Evolutionary conservation across 2,329 filamentous ascomycete species (phyloP).

Genomic region (Diaporthe vaccinii): DNA sequence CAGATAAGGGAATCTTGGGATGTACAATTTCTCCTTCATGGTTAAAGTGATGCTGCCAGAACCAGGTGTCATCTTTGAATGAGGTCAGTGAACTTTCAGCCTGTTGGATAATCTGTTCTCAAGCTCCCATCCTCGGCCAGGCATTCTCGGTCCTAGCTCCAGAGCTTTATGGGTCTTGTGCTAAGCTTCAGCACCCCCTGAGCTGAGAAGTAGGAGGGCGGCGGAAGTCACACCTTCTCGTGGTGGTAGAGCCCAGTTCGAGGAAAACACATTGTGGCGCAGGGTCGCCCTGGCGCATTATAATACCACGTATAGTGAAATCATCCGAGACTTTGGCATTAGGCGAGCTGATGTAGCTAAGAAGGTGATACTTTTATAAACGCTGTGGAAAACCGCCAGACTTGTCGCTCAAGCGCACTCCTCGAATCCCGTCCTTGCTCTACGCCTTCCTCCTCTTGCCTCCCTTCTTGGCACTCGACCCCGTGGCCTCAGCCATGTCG

Average conservation of each 20-base stretch:
- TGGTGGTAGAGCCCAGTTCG: background rate
- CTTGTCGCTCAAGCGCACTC: background rate
- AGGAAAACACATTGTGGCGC: no score
- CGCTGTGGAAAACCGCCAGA: background rate
- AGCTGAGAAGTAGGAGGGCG: background rate
- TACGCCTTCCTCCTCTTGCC: constrained; percentile 63
- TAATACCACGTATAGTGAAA: background rate
- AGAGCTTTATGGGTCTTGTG: background rate
- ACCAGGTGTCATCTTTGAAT: no score
- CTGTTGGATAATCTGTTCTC: background rate
- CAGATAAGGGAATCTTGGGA: background rate
- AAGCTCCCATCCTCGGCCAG: no score
- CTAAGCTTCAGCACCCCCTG: background rate
- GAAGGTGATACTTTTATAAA: background rate
- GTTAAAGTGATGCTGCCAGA: background rate
- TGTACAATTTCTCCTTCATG: background rate
- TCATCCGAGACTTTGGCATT: background rate
- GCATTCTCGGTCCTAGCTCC: background rate
- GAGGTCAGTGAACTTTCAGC: no score
- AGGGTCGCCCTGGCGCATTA: no score
- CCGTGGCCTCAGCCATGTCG: constrained; percentile 43
- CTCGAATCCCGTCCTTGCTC: background rate
- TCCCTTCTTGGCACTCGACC: constrained; percentile 54
- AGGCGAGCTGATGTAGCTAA: background rate
- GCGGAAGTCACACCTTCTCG: background rate